Evolutionary conservation across 108 stramenopile genomes (phyloP), one percentile per base, ranked within the genome.

Genomic region (Skeletonema menzelii): DNA sequence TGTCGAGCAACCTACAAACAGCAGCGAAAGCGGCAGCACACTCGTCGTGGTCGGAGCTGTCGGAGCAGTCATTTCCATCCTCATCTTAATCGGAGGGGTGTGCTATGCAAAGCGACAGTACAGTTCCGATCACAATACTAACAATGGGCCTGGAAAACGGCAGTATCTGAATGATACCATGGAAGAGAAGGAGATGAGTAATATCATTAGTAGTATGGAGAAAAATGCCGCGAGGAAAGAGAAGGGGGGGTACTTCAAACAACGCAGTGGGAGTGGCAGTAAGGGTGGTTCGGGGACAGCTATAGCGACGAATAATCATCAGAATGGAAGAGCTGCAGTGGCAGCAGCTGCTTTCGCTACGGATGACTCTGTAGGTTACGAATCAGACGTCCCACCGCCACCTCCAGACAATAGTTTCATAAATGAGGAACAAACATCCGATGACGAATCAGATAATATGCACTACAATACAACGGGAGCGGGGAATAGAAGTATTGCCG

Each of bases 81-180:
- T 77, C 19, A 40, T 77, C 17, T 58, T 77, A 0, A 17, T 70
- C 4, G 76, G 55, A 14, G 76, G 76, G 2, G 22, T 77, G 14
- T 77, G 69, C 46, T 70, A 77, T 24, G 76, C 76, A 28, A 77
- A 70, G 34, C 63, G 63, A 42, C 46, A 27, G 1, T 53, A 63
- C 56, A 42, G 22, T 27, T 24, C n/a, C 14, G 34, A 34, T 19
- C 49, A 27, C 19, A 60, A 35, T 31, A 5, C 40, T 6, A 13
- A 42, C 27, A 61, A 42, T n/a, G 38, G 11, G 30, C 35, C 35
- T 8, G 15, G 15, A 42, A n/a, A 3, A 15, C 15, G 15, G 15
- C 40, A 42, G n/a, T 42, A 42, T 42, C 15, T 42, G 40, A 42
- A 42, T 42, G 40, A 42, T 42, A 42, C 40, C 40, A 4, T 42